Conservation (phyloP, 441 rosid genomes). For the Kokia cookei region DNA sequence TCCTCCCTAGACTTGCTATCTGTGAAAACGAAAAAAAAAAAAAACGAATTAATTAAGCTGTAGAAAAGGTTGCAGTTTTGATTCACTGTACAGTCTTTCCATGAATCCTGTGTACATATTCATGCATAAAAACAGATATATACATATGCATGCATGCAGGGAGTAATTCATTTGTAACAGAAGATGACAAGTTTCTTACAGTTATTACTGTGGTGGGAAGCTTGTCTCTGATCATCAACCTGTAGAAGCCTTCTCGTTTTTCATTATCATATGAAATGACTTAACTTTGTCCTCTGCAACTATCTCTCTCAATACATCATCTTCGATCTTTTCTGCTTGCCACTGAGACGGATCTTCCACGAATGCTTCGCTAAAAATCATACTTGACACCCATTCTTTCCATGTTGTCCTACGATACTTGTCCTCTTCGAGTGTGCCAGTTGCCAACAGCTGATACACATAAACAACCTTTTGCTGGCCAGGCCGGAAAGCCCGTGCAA, state of each 20-base stretch:
- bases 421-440: conserved; percentile 81
- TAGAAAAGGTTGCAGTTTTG: not conserved
- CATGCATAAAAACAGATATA: not conserved
- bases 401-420: conserved; percentile 85
- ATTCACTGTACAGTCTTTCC: too few species aligned
- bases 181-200: not conserved
- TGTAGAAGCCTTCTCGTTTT: conserved; percentile 87
- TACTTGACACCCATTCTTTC: conserved; percentile 97
- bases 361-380: conserved; percentile 93
- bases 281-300: conserved; percentile 76
- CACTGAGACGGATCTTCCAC: conserved; percentile 86
- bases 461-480: conserved; percentile 90
- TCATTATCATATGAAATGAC: conserved; percentile 94
- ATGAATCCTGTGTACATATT: not conserved
- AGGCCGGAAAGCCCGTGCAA: conserved; percentile 88
- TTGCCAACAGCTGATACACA: conserved; percentile 84
- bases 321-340: conserved; percentile 92
- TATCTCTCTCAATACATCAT: conserved; percentile 75
- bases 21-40: not conserved
- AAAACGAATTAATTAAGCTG: not conserved
- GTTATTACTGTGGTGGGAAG: not conserved
- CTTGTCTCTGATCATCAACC: conserved; percentile 37
- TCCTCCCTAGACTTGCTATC: not conserved
- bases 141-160: not conserved
- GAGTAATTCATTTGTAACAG: not conserved